Evolutionary conservation across 352 stramenopile species (phyloP), one percentile per base, ranked within the genome.

Genomic region (Globisporangium carolinianum): DNA sequence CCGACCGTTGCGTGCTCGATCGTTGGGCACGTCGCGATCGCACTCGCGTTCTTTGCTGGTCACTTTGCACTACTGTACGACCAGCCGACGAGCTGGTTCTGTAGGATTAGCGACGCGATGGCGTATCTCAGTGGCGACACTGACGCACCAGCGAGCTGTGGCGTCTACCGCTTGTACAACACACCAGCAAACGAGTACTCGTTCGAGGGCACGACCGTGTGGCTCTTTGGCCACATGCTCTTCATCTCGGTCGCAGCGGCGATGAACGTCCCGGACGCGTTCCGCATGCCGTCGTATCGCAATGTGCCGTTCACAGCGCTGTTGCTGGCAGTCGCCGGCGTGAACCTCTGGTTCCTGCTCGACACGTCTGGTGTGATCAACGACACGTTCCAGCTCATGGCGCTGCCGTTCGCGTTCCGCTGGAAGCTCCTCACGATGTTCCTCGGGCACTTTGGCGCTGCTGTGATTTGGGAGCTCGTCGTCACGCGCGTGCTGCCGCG

Each of bases 131-230:
- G 41, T n/a, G 41, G 41, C 41, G 41, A 45, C 41, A 9, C 1
- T 5, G 15, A 4, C 41, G 41, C 15, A 4, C 41, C 36, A 32
- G 5, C n/a, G 15, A 55, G 57, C 5, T 58, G 66, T 15, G 49
- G 51, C 0, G 71, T 69, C 38, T 60, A 70, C 15, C 54, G 60
- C 32, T 56, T 58, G 41, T 46, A 60, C 6, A 57, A 73, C 38
- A 50, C 49, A 15, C 72, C 67, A 43, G 63, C 68, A 47, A 68
- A 72, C 36, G 60, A 75, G 38, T 65, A 88, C 61, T 88, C 83
- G 57, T 89, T 86, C 66, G 83, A 92, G 56, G 84, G 87, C 72
- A 83, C 67, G 50, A 73, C 89, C 6, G 45, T 91, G 6, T 93
- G 83, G 83, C 73, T 87, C 35, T 88, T 89, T 45, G 83, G 83